phyloP scores from a whole-genome alignment of 495 filamentous ascomycete genomes.

The Thermothielavioides terrestris region DNA sequence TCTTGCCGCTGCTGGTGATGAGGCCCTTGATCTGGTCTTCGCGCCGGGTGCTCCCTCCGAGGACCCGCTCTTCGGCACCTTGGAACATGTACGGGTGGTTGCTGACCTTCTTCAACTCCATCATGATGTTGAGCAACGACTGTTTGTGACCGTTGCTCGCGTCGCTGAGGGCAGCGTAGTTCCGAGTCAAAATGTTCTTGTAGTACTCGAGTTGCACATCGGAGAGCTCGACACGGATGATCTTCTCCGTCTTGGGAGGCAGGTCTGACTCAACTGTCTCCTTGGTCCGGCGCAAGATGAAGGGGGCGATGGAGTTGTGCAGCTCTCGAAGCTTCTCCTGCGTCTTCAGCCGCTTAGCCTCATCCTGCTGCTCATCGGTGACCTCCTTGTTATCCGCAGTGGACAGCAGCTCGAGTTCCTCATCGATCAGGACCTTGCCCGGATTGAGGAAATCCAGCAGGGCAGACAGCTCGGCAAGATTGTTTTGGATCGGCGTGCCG shows the following conservation, averaged over 20 bases:
- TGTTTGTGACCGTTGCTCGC: slow-evolving; percentile 83
- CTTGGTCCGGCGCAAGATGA: slow-evolving; percentile 94
- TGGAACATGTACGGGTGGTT: slow-evolving; percentile 98
- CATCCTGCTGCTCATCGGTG: slow-evolving; percentile 23
- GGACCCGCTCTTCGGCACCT: slow-evolving; percentile 78
- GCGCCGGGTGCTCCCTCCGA: slow-evolving; percentile 63
- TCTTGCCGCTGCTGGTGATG: slow-evolving; percentile 95
- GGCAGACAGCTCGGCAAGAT: slow-evolving; percentile 79
- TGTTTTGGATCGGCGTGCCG: slow-evolving; percentile 96
- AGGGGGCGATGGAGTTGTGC: slow-evolving; percentile 70
- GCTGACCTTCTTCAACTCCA: slow-evolving; percentile 98
- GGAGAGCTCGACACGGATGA: slow-evolving; percentile 91
- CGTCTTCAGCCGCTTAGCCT: slow-evolving; percentile 27
- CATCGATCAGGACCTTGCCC: slow-evolving; percentile 75
- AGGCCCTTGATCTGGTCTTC: slow-evolving; percentile 84
- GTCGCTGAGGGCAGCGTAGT: slow-evolving; percentile 89
- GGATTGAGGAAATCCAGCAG: slow-evolving; percentile 95
- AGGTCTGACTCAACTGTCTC: slow-evolving; percentile 93
- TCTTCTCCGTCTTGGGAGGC: slow-evolving; percentile 95
- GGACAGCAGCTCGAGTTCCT: slow-evolving; percentile 62
- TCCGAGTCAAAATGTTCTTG: slow-evolving; percentile 94
- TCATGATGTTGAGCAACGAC: slow-evolving; percentile 96
- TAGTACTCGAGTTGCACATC: slow-evolving; percentile 97
- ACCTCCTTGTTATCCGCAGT: slow-evolving; percentile 33
- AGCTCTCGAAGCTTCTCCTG: slow-evolving; percentile 50